Evolutionary conservation across 257 asterid species (phyloP).

Genomic region (Lavandula angustifolia): DNA sequence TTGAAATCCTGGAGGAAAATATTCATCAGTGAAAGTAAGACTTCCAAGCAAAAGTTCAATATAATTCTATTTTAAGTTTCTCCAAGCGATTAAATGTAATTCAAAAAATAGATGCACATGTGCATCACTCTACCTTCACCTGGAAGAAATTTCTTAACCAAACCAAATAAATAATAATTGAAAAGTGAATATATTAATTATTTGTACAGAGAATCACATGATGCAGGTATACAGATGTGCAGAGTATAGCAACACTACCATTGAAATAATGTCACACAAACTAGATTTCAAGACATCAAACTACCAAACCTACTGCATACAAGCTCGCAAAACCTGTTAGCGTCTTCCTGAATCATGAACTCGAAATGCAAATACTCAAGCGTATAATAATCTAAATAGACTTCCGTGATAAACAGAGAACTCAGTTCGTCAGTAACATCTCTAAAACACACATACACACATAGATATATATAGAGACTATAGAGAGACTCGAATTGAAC

Average conservation of each 20-base stretch:
- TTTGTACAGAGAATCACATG: neutral
- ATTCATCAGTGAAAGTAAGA: conserved; percentile 2
- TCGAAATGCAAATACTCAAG: neutral
- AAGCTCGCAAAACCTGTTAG: neutral
- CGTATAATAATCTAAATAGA: neutral
- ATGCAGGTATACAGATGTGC: neutral
- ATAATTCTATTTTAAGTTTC: neutral
- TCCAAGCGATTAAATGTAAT: neutral
- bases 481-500: neutral
- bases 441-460: neutral
- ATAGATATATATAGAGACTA: neutral
- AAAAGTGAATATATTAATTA: neutral
- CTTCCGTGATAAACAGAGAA: neutral
- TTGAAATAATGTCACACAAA: no score
- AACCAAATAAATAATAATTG: neutral
- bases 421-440: neutral
- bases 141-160: no score
- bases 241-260: neutral
- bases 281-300: neutral
- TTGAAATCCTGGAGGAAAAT: conserved; percentile 45
- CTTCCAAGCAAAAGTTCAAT: neutral
- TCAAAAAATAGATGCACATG: neutral
- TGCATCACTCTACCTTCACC: no score
- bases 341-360: neutral
- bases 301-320: neutral